Evolutionary conservation across 257 asterid genomes (phyloP).

Genomic region (Gentiana dahurica): DNA sequence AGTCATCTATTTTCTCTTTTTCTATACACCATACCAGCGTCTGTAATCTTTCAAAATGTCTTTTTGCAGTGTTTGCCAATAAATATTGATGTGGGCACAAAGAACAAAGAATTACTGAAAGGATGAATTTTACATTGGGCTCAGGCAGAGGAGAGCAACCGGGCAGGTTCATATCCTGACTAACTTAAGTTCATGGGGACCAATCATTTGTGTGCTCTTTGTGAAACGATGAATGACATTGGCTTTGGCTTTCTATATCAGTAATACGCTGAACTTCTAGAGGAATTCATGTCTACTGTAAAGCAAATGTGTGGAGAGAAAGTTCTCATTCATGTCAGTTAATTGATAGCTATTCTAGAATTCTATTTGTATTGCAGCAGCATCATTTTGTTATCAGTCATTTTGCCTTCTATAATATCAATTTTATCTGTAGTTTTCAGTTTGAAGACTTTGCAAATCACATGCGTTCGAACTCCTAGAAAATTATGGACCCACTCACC

Average conservation of each 20-base stretch:
- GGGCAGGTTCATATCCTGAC: conserved; percentile 51
- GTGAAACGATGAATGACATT: too few species aligned
- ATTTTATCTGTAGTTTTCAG: conserved; percentile 34
- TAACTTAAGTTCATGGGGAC: too few species aligned
- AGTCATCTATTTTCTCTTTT: too few species aligned
- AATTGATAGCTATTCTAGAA: background rate
- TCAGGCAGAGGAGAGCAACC: conserved; percentile 80
- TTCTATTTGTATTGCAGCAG: too few species aligned
- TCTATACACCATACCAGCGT: too few species aligned
- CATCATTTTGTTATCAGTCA: too few species aligned
- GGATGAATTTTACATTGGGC: conserved; percentile 91
- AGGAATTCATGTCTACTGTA: conserved; percentile 84
- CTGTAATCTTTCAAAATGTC: too few species aligned
- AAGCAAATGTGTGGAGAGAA: conserved; percentile 88
- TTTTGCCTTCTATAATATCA: background rate
- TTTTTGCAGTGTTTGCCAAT: conserved; percentile 75
- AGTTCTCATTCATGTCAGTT: conserved; percentile 78
- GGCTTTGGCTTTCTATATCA: conserved; percentile 20
- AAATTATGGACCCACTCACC: conserved; percentile 76
- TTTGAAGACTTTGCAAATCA: conserved; percentile 97
- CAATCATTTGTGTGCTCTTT: too few species aligned
- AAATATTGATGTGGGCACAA: conserved; percentile 90
- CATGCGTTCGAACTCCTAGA: conserved; percentile 93
- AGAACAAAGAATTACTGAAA: conserved; percentile 63
- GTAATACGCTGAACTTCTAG: conserved; percentile 80